Evolutionary conservation across 1,284 basidiomycete genomes (phyloP), one percentile per base, ranked within the genome.

Genomic region (Wallemia ichthyophaga): DNA sequence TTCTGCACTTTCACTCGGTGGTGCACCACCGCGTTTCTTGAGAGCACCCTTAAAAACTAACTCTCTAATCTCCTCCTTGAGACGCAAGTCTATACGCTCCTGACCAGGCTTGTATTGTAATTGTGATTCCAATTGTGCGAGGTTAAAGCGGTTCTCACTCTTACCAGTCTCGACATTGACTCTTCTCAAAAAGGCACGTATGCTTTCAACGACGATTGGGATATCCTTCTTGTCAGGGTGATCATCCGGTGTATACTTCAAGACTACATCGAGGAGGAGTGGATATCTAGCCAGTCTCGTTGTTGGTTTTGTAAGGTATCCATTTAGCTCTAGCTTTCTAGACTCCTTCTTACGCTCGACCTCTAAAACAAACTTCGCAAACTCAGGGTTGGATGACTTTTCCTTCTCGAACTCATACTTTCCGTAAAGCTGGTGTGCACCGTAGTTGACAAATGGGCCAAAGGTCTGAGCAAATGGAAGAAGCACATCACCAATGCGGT

Each of bases 401-500:
- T 98, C 94, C 75, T 89, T 92, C 73, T 98, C 94, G 69, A 98
- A 96, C 72, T 95, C 88, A 69, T 89, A 95, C 71, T 98, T 98
- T 23, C 92, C 94, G 69, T 94, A 96, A 60, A 96, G 73, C 69
- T 98, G 94, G 69, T 98, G 91, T 7, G 89, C 82, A 55, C 94
- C 94, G 66, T 98, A 99, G 56, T 79, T 79, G 59, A 98, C 89
- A 66, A 96, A 98, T 1, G 89, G 88, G 21, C 74, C 76, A 67
- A 98, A 96, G 67, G 84, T 78, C 0, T 86, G 86, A 1, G 92
- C 85, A 32, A 79, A 74, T 58, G 96, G 92, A 60, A 89, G 71
- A 57, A 95, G 78, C 62, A 98, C 80, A 71, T 99, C 94, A 0
- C 87, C 87, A 61, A 99, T 83, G 57, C 80, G 75, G 65, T 91